These are phyloP conservation scores for Aphanoascus verrucosus DNA, from an alignment of 2,329 filamentous ascomycete genomes.

Conservation along the genomic window DNA sequence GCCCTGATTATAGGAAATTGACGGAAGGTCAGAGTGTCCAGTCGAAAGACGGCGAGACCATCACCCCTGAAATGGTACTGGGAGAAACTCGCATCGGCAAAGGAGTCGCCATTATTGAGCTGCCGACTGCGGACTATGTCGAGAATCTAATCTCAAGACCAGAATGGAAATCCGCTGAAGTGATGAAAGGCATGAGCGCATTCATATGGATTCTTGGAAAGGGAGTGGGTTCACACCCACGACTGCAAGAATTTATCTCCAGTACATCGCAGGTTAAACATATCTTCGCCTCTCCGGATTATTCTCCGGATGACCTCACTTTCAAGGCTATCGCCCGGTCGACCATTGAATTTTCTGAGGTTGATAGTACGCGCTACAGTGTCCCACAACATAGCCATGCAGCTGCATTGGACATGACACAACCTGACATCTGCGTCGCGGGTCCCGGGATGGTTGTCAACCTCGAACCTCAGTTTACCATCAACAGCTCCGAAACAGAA, in stretches of 20 bases:
- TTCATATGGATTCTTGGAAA: constrained; percentile 75
- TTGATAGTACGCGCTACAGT: constrained; percentile 65
- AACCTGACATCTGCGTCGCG: constrained; percentile 20
- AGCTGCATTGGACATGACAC: constrained; percentile 24
- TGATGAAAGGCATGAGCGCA: constrained; percentile 57
- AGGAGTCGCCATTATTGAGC: constrained; percentile 68
- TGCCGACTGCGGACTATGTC: constrained; percentile 62
- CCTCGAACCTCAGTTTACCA: constrained; percentile 38
- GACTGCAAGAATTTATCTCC: constrained; percentile 59
- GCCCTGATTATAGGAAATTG: constrained; percentile 50
- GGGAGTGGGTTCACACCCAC: constrained; percentile 52
- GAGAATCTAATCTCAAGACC: constrained; percentile 56
- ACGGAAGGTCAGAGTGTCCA: constrained; percentile 53
- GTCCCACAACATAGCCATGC: constrained; percentile 57
- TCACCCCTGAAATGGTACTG: constrained; percentile 82
- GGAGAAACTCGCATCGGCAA: constrained; percentile 55
- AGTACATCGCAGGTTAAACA: constrained; percentile 55
- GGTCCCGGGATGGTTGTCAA: constrained; percentile 35
- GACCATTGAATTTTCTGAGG: constrained; percentile 55
- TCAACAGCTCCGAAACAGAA: constrained; percentile 24
- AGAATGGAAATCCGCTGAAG: constrained; percentile 56
- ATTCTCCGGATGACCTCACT: constrained; percentile 63
- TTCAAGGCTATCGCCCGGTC: constrained; percentile 57
- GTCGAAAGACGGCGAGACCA: constrained; percentile 52
- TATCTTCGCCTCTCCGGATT: constrained; percentile 63